Evolutionary conservation across 139 green algal genomes (phyloP).

Genomic region (Coelastrella sp.): DNA sequence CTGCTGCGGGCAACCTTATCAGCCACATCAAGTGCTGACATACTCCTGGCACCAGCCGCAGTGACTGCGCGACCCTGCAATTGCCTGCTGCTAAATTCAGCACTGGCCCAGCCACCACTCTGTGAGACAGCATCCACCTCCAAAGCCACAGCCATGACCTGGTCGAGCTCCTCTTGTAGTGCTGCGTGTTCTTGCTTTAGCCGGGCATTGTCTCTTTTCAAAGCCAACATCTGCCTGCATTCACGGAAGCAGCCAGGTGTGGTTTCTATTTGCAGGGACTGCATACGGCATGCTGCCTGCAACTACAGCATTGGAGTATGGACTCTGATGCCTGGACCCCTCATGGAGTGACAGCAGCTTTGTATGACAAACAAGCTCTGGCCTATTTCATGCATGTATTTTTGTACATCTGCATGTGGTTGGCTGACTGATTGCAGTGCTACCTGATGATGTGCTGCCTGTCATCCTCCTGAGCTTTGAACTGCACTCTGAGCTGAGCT

Average conservation of each 20-base stretch:
- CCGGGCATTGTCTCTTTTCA: constrained; percentile 24
- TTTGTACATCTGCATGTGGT: not conserved
- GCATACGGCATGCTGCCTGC: not conserved
- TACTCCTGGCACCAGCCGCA: not conserved
- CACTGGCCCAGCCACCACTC: not conserved
- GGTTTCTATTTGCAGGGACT: not conserved
- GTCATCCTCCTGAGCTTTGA: constrained; percentile 48
- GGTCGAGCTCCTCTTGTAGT: constrained; percentile 42
- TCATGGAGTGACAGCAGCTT: not conserved
- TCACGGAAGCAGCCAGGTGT: not conserved
- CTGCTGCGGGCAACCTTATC: not conserved
- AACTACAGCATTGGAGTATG: not conserved
- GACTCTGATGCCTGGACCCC: not conserved
- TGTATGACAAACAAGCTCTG: not conserved
- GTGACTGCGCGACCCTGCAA: not conserved
- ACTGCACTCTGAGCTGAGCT: constrained; percentile 38
- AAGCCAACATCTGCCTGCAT: constrained; percentile 25
- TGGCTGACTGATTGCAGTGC: not conserved
- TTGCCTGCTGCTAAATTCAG: not conserved
- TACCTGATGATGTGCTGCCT: constrained; percentile 48
- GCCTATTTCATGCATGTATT: too few species aligned
- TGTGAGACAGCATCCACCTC: not conserved
- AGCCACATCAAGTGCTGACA: not conserved
- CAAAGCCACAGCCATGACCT: constrained; percentile 8
- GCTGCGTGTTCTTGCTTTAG: constrained; percentile 7